These are phyloP conservation scores for Cudoniella acicularis DNA, from an alignment of 495 filamentous ascomycete species.

Conservation along the genomic window DNA sequence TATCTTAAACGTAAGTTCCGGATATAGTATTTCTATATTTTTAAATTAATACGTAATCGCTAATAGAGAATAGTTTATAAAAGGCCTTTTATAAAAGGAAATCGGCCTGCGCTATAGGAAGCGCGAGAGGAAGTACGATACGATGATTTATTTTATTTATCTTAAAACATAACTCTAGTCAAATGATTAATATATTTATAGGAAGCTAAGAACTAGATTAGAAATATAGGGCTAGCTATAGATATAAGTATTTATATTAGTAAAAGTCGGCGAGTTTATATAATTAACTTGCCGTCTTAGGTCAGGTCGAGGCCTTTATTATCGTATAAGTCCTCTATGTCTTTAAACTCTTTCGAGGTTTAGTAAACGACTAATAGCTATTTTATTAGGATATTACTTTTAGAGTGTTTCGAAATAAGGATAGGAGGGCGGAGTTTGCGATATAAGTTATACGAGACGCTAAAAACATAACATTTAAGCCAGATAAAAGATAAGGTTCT, in stretches of 20 bases:
- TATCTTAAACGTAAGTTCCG: slow-evolving; percentile 1
- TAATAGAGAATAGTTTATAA: slow-evolving; percentile 8
- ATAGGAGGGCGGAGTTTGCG: slow-evolving; percentile 16
- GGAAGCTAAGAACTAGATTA: slow-evolving; percentile 5
- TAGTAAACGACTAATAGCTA: not conserved
- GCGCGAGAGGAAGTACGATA: slow-evolving; percentile 1
- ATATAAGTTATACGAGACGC: slow-evolving; percentile 18
- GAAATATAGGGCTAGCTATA: slow-evolving; percentile 1
- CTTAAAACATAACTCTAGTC: slow-evolving; percentile 3
- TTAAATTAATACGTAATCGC: not conserved
- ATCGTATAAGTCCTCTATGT: slow-evolving; percentile 6
- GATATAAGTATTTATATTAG: slow-evolving; percentile 4
- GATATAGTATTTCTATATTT: not conserved
- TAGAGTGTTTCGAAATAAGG: slow-evolving; percentile 21
- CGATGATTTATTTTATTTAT: slow-evolving; percentile 9
- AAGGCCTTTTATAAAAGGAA: slow-evolving; percentile 2
- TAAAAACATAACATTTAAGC: slow-evolving; percentile 17
- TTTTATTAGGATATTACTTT: slow-evolving; percentile 18
- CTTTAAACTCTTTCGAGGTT: not conserved
- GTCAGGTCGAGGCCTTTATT: slow-evolving; percentile 5
- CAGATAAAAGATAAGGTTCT: slow-evolving; percentile 13
- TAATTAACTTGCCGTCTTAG: slow-evolving; percentile 1
- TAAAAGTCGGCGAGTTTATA: slow-evolving; percentile 8
- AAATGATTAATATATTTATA: slow-evolving; percentile 6
- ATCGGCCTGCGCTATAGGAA: not conserved